These are phyloP conservation scores for Penicillium macrosclerotiorum DNA, from an alignment of 495 filamentous ascomycete genomes.

Conservation along the genomic window DNA sequence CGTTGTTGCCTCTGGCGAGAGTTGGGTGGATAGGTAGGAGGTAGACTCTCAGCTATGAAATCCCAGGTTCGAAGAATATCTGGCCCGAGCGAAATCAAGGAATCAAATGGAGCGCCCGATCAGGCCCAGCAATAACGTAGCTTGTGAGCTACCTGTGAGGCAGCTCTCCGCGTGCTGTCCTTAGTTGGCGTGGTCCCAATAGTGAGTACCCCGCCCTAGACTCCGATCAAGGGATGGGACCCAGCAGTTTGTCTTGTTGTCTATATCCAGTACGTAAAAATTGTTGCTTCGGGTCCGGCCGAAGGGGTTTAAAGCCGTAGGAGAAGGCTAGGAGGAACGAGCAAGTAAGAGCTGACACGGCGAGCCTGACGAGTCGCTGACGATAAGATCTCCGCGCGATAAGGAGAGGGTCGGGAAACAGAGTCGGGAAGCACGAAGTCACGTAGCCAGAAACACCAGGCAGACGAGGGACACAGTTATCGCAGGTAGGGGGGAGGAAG, in stretches of 20 bases:
- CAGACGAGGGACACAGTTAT: not conserved
- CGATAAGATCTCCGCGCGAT: conserved; percentile 24
- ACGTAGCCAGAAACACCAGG: not conserved
- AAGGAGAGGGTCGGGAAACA: conserved; percentile 11
- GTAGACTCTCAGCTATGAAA: not conserved
- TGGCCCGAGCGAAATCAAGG: not conserved
- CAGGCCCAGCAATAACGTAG: too few relatives aligned
- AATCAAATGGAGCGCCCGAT: not conserved
- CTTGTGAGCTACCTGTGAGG: too few relatives aligned
- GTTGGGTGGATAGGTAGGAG: not conserved
- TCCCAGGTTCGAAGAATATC: conserved; percentile 2
- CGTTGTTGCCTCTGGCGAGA: conserved; percentile 5
- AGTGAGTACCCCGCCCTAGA: not conserved
- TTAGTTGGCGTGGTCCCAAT: too few relatives aligned
- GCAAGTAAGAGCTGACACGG: not conserved
- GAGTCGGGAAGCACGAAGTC: not conserved
- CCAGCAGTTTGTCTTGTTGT: not conserved
- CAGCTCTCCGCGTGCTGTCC: too few relatives aligned
- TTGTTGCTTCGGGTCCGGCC: not conserved
- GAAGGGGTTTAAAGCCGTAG: not conserved
- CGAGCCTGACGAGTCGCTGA: conserved; percentile 13
- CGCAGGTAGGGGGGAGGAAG: not conserved
- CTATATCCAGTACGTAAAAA: not conserved
- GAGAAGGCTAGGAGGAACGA: not conserved
- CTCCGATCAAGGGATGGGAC: not conserved